These are phyloP conservation scores for Phytophthora sojae DNA, from an alignment of 352 stramenopile species.

Conservation along the genomic window DNA sequence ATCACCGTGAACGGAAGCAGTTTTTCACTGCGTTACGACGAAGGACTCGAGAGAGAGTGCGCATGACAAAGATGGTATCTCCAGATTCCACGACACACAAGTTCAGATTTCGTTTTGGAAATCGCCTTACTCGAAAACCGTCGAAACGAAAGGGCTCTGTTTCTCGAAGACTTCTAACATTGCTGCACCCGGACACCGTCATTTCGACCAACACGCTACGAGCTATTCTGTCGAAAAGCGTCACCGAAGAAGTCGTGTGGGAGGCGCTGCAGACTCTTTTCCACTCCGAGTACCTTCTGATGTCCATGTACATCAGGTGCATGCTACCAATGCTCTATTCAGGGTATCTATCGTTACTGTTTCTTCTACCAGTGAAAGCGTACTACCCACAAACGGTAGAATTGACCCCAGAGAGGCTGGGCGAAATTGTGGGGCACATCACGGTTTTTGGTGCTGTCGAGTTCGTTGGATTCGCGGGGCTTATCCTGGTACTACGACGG, in stretches of 20 bases:
- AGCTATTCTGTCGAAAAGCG: neutral
- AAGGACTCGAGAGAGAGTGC: neutral
- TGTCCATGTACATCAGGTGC: neutral
- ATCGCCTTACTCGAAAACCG: neutral
- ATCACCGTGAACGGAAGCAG: neutral
- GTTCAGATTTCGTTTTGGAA: neutral
- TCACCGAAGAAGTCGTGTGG: neutral
- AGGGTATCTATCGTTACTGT: neutral
- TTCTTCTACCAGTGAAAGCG: neutral
- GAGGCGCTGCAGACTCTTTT: neutral
- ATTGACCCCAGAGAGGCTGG: neutral
- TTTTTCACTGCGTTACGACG: neutral
- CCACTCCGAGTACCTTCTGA: neutral
- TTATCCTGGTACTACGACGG: neutral
- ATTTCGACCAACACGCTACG: neutral
- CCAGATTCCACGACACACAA: neutral
- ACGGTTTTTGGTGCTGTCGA: neutral
- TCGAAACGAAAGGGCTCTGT: neutral
- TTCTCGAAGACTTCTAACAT: neutral
- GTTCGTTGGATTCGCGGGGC: neutral
- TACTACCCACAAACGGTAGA: neutral
- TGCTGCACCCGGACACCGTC: neutral
- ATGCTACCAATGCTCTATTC: neutral
- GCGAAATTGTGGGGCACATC: neutral
- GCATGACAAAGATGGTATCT: neutral